phyloP scores from a whole-genome alignment of 345 rosid species.

The Ceriops zippeliana region DNA sequence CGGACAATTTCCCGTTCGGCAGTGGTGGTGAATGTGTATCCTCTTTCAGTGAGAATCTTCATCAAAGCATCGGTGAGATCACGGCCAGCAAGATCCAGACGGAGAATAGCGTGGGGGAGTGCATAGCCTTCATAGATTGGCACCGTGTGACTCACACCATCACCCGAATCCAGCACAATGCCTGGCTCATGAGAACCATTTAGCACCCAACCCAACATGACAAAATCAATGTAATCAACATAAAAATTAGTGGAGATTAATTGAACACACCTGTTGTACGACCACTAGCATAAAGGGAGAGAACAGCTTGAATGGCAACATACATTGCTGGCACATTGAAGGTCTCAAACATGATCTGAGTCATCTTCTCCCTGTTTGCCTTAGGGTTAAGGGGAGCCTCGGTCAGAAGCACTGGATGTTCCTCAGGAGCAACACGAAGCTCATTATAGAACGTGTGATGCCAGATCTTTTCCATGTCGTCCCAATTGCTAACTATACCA shows the following conservation, averaged over 20 bases:
- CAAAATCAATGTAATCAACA: neutral
- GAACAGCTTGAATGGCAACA: slow-evolving; percentile 45
- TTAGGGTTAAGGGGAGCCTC: slow-evolving; percentile 63
- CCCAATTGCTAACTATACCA: slow-evolving; percentile 48
- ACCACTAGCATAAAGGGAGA: slow-evolving; percentile 60
- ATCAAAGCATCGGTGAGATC: slow-evolving; percentile 28
- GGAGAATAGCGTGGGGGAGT: slow-evolving; percentile 25
- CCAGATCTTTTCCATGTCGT: slow-evolving; percentile 54
- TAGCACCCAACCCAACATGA: neutral
- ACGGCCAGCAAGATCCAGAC: slow-evolving; percentile 30
- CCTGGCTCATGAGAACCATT: slow-evolving; percentile 7
- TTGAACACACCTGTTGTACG: slow-evolving; percentile 38
- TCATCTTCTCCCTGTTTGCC: slow-evolving; percentile 58
- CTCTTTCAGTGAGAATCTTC: slow-evolving; percentile 30
- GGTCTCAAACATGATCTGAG: slow-evolving; percentile 48
- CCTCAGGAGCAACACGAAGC: slow-evolving; percentile 57
- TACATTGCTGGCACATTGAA: slow-evolving; percentile 40
- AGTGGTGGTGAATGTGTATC: slow-evolving; percentile 27
- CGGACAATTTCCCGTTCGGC: slow-evolving; percentile 36
- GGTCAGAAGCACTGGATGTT: slow-evolving; percentile 55
- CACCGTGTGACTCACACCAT: slow-evolving; percentile 26
- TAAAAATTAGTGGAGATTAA: neutral
- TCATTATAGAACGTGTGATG: slow-evolving; percentile 52
- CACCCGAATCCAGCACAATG: slow-evolving; percentile 29
- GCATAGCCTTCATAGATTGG: slow-evolving; percentile 29